Evolutionary conservation across 2,329 filamentous ascomycete genomes (phyloP).

Genomic region (Fonsecaea pedrosoi): DNA sequence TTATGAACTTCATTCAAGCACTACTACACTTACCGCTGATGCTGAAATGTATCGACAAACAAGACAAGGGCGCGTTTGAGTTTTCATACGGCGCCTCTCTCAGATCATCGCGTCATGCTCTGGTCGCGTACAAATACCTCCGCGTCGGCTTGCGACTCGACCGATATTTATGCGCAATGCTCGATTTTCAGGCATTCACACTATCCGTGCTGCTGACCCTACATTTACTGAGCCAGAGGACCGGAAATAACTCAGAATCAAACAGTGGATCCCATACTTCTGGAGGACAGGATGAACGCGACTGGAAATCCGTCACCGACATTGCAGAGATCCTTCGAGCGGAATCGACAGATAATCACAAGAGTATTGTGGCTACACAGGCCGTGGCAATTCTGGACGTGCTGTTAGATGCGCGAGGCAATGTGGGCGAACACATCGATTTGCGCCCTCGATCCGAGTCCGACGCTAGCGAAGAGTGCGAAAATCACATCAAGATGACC

Average conservation of each 20-base stretch:
- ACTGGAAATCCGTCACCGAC: slow-evolving; percentile 1
- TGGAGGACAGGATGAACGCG: background rate
- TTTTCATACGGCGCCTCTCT: slow-evolving; percentile 10
- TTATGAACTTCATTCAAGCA: slow-evolving; percentile 6
- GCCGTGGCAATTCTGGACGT: slow-evolving; percentile 1
- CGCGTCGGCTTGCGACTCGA: slow-evolving; percentile 11
- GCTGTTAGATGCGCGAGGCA: background rate
- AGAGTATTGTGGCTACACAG: slow-evolving; percentile 1
- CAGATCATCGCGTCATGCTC: slow-evolving; percentile 6
- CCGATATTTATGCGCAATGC: slow-evolving; percentile 16
- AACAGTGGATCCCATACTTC: background rate
- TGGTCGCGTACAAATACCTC: slow-evolving; percentile 14
- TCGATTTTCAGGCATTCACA: slow-evolving; percentile 18
- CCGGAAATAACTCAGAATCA: background rate
- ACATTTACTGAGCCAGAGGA: slow-evolving; percentile 5
- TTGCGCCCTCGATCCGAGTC: background rate
- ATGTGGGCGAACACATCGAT: background rate
- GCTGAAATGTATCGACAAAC: slow-evolving; percentile 9
- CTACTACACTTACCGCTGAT: slow-evolving; percentile 17
- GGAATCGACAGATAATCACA: background rate
- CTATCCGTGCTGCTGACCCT: slow-evolving; percentile 11
- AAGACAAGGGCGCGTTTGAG: slow-evolving; percentile 2
- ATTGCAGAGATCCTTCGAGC: slow-evolving; percentile 2
- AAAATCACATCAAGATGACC: background rate
- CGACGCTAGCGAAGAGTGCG: background rate